Base-by-base conservation (phyloP, 768 basidiomycete species). In the Ephemerocybe angulata region DNA sequence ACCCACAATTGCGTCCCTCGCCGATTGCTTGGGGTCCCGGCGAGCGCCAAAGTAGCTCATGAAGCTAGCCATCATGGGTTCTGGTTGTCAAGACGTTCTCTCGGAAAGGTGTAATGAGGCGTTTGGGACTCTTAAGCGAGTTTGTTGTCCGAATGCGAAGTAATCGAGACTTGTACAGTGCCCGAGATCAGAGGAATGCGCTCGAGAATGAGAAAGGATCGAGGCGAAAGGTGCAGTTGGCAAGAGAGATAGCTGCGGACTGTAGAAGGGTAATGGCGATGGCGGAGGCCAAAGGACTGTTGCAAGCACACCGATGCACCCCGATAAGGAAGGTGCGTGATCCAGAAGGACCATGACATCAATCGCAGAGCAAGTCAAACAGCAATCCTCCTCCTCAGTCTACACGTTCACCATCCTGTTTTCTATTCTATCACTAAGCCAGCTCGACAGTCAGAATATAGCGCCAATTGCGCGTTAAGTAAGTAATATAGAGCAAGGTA, bases 11-110 rank as follows among this genome's bases (percentile, higher is more conserved):
- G 97, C 92, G 68, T 97, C 92, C 59, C 93, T 82, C 42, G 96
- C 87, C 25, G 86, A 77, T 72, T 88, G 85, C 71, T 90, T 91
- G 22, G 91, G 80, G 66, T 95, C 89, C 62, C 85, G 83, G 60
- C 85, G 81, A 48, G 88, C 86, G 12, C 87, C 88, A 70, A 99
- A 93, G 77, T 89, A 96, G 68, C 85, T 88, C 86, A 97, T 90
- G 53, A 90, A 74, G 31, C 84, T 76, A 15, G 85, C 76, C 86
- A 89, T 87, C 84, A 86, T 88, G 52, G 61, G 60, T 59, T 53
- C 24, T 37, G 46, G 33, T 27, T 37, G 49, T 53, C 43, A 35
- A 54, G 47, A 37, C 19, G 29, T 29, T 56, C 56, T n/a, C n/a
- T n/a, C n/a, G 49, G 44, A 8, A 35, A 35, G 33, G 33, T 8